These are phyloP conservation scores for Amanita pseudoporphyria DNA, from an alignment of 768 basidiomycete genomes.

Conservation along the genomic window DNA sequence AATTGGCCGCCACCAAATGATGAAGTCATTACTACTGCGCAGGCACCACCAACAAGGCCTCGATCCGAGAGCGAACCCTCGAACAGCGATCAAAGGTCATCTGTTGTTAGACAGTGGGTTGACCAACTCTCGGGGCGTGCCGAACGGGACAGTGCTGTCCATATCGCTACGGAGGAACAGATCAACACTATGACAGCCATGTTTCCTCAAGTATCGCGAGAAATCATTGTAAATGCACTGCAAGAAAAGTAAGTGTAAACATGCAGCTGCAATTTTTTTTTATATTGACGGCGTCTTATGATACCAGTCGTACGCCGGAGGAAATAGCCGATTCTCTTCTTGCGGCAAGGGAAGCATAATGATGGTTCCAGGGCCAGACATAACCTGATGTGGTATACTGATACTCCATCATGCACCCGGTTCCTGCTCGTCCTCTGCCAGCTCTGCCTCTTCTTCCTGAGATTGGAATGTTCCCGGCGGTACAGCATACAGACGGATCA, in stretches of 20 bases:
- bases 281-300: conserved; percentile 3
- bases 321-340: conserved; percentile 75
- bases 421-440: conserved; percentile 31
- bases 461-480: conserved; percentile 79
- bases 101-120: conserved; percentile 72
- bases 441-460: conserved; percentile 58
- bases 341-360: conserved; percentile 5
- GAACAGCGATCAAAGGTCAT: conserved; percentile 21
- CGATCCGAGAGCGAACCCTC: conserved; percentile 13
- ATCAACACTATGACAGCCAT: conserved; percentile 65
- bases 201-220: conserved; percentile 76
- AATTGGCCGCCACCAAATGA: conserved; percentile 29
- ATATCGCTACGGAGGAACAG: conserved; percentile 69
- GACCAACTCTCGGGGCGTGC: conserved; percentile 65
- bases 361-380: background rate
- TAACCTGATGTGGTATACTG: background rate
- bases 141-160: conserved; percentile 43
- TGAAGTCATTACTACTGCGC: conserved; percentile 58
- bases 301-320: conserved; percentile 62
- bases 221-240: conserved; percentile 64
- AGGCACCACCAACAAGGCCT: conserved; percentile 20
- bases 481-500: conserved; percentile 91
- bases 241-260: conserved; percentile 60
- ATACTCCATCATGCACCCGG: conserved; percentile 10
- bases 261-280: conserved; percentile 1